These are phyloP conservation scores for Ceratobasidium sp. DNA, from an alignment of 1,284 basidiomycete species.

Conservation along the genomic window DNA sequence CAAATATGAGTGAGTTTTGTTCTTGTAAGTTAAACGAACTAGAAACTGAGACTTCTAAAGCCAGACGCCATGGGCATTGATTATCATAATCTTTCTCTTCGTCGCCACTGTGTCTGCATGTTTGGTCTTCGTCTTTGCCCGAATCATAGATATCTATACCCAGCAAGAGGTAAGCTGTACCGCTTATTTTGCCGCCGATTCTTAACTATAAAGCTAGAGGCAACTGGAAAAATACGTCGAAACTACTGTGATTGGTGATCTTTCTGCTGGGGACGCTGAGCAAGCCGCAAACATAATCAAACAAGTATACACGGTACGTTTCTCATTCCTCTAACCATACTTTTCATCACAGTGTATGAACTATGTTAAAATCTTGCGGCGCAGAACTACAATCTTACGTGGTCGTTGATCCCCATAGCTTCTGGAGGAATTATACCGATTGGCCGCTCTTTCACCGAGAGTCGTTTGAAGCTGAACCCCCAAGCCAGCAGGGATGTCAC, in stretches of 20 bases:
- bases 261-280: neutral
- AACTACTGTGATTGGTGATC: conserved; percentile 24
- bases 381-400: conserved; percentile 37
- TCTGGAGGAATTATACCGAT: conserved; percentile 17
- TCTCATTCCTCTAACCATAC: neutral
- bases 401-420: conserved; percentile 25
- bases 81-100: conserved; percentile 17
- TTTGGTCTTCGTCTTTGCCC: conserved; percentile 30
- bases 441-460: neutral
- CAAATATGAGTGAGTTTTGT: conserved; percentile 18
- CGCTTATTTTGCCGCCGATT: neutral
- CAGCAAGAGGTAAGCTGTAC: conserved; percentile 12
- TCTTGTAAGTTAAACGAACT: too few species aligned
- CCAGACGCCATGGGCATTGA: conserved; percentile 23
- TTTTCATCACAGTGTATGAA: neutral
- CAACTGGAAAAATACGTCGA: conserved; percentile 11
- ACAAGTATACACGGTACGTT: conserved; percentile 10
- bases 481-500: conserved; percentile 15
- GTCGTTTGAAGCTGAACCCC: neutral
- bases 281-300: neutral
- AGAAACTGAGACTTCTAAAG: neutral
- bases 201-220: neutral
- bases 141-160: conserved; percentile 30
- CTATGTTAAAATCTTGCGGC: neutral
- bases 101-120: conserved; percentile 10